Evolutionary conservation across 257 asterid species (phyloP).

Genomic region (Solanum piurae): DNA sequence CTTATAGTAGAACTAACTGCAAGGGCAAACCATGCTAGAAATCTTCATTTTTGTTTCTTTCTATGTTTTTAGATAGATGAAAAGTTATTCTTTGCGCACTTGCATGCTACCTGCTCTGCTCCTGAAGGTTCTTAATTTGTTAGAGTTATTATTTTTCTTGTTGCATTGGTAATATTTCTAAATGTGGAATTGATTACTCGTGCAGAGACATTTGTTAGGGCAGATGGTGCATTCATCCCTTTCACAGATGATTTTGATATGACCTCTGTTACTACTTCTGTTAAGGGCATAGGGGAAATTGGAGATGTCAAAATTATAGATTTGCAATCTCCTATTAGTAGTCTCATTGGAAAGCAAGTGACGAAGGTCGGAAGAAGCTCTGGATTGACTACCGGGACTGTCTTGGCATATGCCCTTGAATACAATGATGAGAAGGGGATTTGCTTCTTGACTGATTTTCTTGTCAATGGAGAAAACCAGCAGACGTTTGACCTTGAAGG

Average conservation of each 20-base stretch:
- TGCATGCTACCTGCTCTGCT: background rate
- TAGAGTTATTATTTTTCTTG: background rate
- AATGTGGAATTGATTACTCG: conserved; percentile 4
- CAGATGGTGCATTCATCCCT: conserved; percentile 94
- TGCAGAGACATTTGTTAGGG: conserved; percentile 94
- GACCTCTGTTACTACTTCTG: conserved; percentile 62
- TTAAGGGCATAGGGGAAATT: conserved; percentile 83
- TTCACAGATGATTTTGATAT: conserved; percentile 77
- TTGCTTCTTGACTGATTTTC: conserved; percentile 89
- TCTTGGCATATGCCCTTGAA: conserved; percentile 90
- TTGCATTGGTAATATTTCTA: background rate
- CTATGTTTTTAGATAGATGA: background rate
- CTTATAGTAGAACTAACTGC: background rate
- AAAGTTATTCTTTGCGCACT: background rate
- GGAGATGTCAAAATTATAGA: conserved; percentile 67
- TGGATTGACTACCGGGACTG: conserved; percentile 84
- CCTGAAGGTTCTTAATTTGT: background rate
- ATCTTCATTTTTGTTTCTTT: background rate
- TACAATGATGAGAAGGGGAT: conserved; percentile 95
- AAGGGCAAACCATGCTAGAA: background rate
- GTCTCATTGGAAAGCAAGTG: conserved; percentile 79
- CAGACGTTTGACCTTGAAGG: conserved; percentile 98
- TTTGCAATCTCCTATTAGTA: conserved; percentile 80
- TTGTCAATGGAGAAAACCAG: conserved; percentile 91
- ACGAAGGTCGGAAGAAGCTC: conserved; percentile 97